Percentiles rank a stretch among this genome's conserved stretches.
These are phyloP conservation scores for Verticillium longisporum DNA, from an alignment of 2,329 filamentous ascomycete genomes.

Conservation along the genomic window DNA sequence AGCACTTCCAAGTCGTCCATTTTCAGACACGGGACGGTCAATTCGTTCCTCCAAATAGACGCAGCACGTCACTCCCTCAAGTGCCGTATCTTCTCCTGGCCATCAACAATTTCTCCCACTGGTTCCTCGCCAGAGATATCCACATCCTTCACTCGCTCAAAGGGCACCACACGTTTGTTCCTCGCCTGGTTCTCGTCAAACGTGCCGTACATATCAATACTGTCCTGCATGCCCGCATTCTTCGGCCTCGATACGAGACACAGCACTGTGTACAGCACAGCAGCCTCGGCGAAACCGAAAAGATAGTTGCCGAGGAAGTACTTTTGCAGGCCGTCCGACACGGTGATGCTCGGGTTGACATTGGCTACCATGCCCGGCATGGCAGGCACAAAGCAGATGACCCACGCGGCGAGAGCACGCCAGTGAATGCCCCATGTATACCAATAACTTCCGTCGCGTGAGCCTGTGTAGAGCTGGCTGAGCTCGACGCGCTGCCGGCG, in stretches of 20 bases:
- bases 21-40: too few species aligned
- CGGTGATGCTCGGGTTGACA: conserved; percentile 9
- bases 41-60: neutral
- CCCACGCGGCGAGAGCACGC: conserved; percentile 12
- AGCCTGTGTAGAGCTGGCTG: conserved; percentile 26
- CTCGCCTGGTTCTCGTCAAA: conserved; percentile 9
- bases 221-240: conserved; percentile 6
- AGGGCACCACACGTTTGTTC: conserved; percentile 9
- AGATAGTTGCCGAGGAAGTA: conserved; percentile 13
- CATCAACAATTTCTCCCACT: neutral
- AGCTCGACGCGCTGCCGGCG: conserved; percentile 27
- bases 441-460: conserved; percentile 27
- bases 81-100: neutral
- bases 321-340: conserved; percentile 14
- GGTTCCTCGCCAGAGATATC: neutral
- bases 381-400: conserved; percentile 21
- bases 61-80: neutral
- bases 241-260: conserved; percentile 8
- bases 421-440: conserved; percentile 20
- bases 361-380: conserved; percentile 18
- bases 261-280: conserved; percentile 5
- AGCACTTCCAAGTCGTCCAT: too few species aligned
- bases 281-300: conserved; percentile 10
- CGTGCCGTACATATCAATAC: conserved; percentile 9
- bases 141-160: conserved; percentile 4